Base-by-base conservation (phyloP, 2,329 filamentous ascomycete genomes). In the Lojkania enalia region DNA sequence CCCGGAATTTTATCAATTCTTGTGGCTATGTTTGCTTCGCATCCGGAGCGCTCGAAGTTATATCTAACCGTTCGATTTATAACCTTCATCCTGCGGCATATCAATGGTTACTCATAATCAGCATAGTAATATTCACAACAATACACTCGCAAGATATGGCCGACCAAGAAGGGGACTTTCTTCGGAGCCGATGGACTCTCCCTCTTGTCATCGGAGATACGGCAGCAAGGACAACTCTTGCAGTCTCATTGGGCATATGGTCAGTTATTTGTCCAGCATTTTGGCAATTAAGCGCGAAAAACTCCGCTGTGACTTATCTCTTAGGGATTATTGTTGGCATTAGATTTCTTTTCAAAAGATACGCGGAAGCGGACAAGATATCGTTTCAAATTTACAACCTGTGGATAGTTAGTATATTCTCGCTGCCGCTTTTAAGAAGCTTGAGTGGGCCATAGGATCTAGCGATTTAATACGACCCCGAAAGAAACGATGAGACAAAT, bases 1-100 rank as follows among this genome's bases (percentile, higher is more conserved):
- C 51, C 13, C 51, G 60, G 4, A 67, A 67, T 25, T 13, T 57
- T 5, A 54, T 69, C 20, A 69, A 67, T 35, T 62, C 48, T 6
- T 23, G 44, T 1, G 61, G 60, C 3, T 67, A 58, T 43, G 37
- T 48, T 6, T 57, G 54, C 41, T 66, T 61, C 33, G 32, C 45
- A 5, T 54, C 58, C 1, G 60, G 64, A 2, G 59, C 65, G 2
- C 36, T 64, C 20, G 48, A 63, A 35, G 56, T 66, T 11, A 42
- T 27, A 9, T 9, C 25, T 7, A n/a, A 27, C 25, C 25, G 25
- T 9, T 27, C 25, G 9, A 27, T 27, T 9, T 9, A 9, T 9
- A n/a, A 7, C 25, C 7, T 27, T 7, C 9, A 27, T 7, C 25
- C n/a, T 9, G 25, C 9, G n/a, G n/a, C n/a, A 27, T 27, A n/a